Evolutionary conservation across 805 yeast species (phyloP), one percentile per base, ranked within the genome.

Genomic region (Ogataea degrootiae): DNA sequence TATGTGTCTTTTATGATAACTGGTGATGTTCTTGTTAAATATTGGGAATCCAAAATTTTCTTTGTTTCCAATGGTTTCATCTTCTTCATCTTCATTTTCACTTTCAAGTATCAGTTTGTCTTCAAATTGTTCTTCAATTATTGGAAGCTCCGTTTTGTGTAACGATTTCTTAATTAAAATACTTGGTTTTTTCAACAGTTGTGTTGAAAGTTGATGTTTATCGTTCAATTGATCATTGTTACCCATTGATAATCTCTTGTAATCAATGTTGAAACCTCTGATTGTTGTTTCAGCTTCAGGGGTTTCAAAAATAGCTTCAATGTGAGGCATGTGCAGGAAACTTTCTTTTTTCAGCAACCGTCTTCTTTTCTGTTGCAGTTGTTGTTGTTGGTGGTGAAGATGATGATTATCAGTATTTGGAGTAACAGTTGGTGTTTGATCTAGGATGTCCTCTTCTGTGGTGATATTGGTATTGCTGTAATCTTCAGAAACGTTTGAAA

Each of bases 271-370:
- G 53, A 54, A 54, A 4, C 51, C 49, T 46, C 49, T 49, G 19
- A 54, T 50, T 6, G 56, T 53, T 6, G 47, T 43, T 8, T 33
- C 41, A 8, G 46, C 16, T 6, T 45, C 39, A 9, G 54, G 52
- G 5, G 47, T 41, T 34, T 45, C 43, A 34, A 38, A 54, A 11
- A 48, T 34, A 16, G 52, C 39, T 19, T 49, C 44, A 15, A 26
- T 22, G 16, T 31, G 34, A 2, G 55, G 52, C n/a, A 53, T 37
- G 31, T 58, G 57, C 23, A 62, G 37, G 34, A 63, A 63, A 40
- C 67, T 62, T 49, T 63, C 68, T 45, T 59, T 63, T 43, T 63
- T 63, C 44, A 63, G 14, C 7, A 63, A 37, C 31, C 11, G 9
- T 39, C 49, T 52, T 37, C 51, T 53, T 43, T 53, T 50, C 17